A percentile compares a stretch with the other conserved stretches of the same genome.
These are phyloP conservation scores for Tremella mesenterica DNA, from an alignment of 768 basidiomycete species.

Conservation along the genomic window DNA sequence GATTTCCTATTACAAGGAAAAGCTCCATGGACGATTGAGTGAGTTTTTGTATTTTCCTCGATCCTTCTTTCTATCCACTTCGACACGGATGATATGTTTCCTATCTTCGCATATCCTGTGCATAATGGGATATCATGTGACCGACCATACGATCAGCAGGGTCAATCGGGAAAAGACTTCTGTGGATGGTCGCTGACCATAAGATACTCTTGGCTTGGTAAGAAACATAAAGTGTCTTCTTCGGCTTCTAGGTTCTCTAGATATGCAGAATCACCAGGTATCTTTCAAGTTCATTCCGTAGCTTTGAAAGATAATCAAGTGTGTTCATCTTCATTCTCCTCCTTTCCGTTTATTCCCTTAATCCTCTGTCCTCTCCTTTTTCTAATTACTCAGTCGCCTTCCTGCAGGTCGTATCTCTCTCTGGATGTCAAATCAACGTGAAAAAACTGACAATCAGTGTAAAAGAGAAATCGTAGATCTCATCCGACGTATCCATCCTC, in stretches of 20 bases:
- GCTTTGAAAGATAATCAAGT: constrained; percentile 86
- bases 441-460: constrained; percentile 26
- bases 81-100: no score
- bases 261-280: constrained; percentile 68
- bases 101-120: no score
- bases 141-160: no score
- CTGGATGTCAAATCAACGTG: background rate
- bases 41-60: no score
- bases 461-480: constrained; percentile 68
- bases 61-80: no score
- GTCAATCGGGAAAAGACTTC: background rate
- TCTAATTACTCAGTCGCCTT: no score
- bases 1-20: constrained; percentile 91
- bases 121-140: no score
- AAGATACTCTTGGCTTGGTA: constrained; percentile 76
- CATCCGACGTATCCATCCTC: constrained; percentile 61
- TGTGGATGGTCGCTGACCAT: constrained; percentile 1
- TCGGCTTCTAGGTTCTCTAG: constrained; percentile 78
- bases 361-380: no score
- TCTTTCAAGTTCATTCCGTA: constrained; percentile 76
- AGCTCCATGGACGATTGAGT: constrained; percentile 79
- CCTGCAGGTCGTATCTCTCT: no score
- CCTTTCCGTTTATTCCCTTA: no score
- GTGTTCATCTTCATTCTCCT: background rate
- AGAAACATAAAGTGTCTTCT: constrained; percentile 61